Base-by-base conservation (phyloP, 495 filamentous ascomycete species). In the Trichodelitschia bisporula region DNA sequence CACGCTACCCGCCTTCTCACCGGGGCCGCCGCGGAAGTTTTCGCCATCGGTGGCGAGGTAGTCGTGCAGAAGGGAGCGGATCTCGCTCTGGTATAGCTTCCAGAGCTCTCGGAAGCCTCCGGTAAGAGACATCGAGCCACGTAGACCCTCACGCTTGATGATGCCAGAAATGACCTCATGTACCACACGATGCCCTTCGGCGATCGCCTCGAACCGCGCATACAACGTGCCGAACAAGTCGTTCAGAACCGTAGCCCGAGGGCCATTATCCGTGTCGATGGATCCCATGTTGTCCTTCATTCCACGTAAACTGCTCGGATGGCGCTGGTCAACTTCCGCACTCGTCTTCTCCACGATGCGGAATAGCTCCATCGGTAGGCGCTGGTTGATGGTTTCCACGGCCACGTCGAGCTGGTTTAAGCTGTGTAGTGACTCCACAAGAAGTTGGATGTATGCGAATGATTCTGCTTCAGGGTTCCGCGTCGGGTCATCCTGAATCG, bases 11-110 rank as follows among this genome's bases (percentile, higher is more conserved):
- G 55, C 52, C 26, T 57, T 53, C 14, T 56, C 48, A 6, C 54
- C 47, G 23, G 57, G 53, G 11, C 54, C 46, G 26, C 62, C 46
- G 38, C 58, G 56, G 18, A 58, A 54, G 9, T 53, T 57, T 37
- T 82, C 74, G 19, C 75, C 80, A 41, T 84, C 82, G n/a, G 79
- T 86, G 3, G 89, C 84, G 33, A 99, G 63, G 42, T 99, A 95
- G 48, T 95, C 86, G 49, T 99, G 89, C 35, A 99, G 56, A 13
- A 95, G 56, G 2, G 82, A 86, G 18, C 83, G 72, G 41, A 99
- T 92, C 63, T 79, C 73, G 42, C 69, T 77, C 38, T 78, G 73
- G 37, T 76, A 68, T 15, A 99, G 59, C 38, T 92, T 89, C 86
- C 86, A 99, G 30, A 93, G 53, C 50, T 91, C 83, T 36, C 75